Evolutionary conservation across 1,284 basidiomycete genomes (phyloP).

Genomic region (Boletus semigastroideus): DNA sequence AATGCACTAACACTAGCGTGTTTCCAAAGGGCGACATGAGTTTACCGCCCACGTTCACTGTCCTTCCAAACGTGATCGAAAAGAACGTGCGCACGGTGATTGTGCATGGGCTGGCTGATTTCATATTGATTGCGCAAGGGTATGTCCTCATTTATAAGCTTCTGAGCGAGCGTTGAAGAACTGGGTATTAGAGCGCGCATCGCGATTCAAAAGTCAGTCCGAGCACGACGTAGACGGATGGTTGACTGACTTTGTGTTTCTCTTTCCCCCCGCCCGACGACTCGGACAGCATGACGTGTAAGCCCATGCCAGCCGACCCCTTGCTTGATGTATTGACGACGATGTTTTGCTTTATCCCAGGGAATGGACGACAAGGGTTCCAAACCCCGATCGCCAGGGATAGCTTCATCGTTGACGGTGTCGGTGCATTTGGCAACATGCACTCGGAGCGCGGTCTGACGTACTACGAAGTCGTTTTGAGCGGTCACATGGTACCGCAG

Average conservation of each 20-base stretch:
- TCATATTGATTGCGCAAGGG: constrained; percentile 71
- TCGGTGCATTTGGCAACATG: constrained; percentile 62
- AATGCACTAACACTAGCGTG: constrained; percentile 60
- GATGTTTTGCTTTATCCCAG: constrained; percentile 30
- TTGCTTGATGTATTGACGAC: not conserved
- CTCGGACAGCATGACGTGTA: constrained; percentile 64
- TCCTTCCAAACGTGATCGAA: constrained; percentile 73
- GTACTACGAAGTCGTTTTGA: constrained; percentile 61
- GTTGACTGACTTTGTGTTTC: not conserved
- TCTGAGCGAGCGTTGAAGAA: not conserved
- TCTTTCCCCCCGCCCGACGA: not conserved
- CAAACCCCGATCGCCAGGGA: constrained; percentile 63
- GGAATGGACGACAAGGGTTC: constrained; percentile 71
- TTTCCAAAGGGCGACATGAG: constrained; percentile 64
- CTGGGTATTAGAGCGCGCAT: constrained; percentile 41
- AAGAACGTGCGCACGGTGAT: constrained; percentile 70
- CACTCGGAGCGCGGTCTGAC: constrained; percentile 69
- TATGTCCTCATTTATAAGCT: constrained; percentile 30
- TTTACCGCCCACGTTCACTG: constrained; percentile 58
- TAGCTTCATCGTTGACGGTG: constrained; percentile 66
- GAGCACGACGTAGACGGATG: not conserved
- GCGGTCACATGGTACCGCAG: constrained; percentile 74
- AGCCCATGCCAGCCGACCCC: constrained; percentile 18
- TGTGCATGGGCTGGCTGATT: constrained; percentile 71
- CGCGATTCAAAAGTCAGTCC: constrained; percentile 63